Base-by-base conservation (phyloP, 2,329 filamentous ascomycete genomes). In the Xylaria sp. region DNA sequence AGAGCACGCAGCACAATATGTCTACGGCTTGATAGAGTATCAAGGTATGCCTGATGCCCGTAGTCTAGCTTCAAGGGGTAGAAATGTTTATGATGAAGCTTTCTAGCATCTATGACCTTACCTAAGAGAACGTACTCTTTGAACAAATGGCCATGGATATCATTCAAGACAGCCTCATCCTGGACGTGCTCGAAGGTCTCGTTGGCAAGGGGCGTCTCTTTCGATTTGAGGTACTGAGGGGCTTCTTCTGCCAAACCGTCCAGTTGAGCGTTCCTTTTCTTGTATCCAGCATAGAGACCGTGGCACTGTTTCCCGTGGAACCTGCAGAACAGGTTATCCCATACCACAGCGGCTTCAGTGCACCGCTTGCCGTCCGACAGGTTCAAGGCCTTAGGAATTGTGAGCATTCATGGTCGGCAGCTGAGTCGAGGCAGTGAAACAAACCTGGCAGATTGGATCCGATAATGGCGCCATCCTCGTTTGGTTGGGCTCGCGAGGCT, bases 271-370 rank as follows among this genome's bases (percentile, higher is more conserved):
- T 85, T 85, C 50, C 83, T 82, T 48, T 75, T 79, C 71, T 85
- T 85, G 75, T 86, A 86, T 9, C 84, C 84, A 60, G 79, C 78
- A 73, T 86, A 86, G 3, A 86, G 77, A 71, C 81, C 81, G 71
- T 81, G 78, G 66, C 79, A 82, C 71, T 83, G 81, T 63, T 76
- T 79, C 0, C 81, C 80, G 27, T 68, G 65, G 35, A 70, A 70
- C 21, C 51, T 54, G 42, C 68, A 70, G 61, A 68, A 65, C 13
- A 70, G 37, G n/a, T 57, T 29, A 60, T 70, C 68, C 68, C 65
- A 70, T 29, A 68, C 65, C 5, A 37, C 27, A 0, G 68, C 68
- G 23, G 51, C 3, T 32, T 55, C 47, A 6, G 57, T 63, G 40
- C 68, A 70, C 42, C 13, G 44, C 29, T 65, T 58, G 13, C 61